phyloP scores from a whole-genome alignment of 306 rosid species.

The Arachis hypogaea region DNA sequence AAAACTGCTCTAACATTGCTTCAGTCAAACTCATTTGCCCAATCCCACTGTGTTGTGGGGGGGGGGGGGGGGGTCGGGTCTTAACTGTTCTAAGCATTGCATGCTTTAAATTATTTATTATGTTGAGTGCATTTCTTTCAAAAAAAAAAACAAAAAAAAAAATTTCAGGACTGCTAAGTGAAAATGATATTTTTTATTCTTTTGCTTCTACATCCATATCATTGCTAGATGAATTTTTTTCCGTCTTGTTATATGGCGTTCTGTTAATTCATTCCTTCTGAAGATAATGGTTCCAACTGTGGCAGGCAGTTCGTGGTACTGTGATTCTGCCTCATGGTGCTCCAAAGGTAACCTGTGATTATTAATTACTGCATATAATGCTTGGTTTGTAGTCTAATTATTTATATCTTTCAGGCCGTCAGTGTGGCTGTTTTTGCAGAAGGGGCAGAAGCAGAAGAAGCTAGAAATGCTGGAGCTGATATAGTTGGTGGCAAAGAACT shows the following conservation, averaged over 20 bases:
- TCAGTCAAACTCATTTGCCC: no score
- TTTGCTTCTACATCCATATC: constrained; percentile 16
- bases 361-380: constrained; percentile 34
- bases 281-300: constrained; percentile 46
- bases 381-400: constrained; percentile 46
- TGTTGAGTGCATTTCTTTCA: neutral
- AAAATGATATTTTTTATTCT: neutral
- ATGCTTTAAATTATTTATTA: constrained; percentile 11
- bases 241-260: neutral
- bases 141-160: no score
- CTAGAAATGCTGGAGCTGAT: constrained; percentile 97
- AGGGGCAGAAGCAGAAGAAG: constrained; percentile 97
- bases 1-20: no score
- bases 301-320: constrained; percentile 97
- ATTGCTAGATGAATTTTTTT: neutral
- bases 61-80: no score
- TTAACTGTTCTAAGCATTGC: neutral
- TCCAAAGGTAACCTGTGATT: constrained; percentile 69
- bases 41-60: no score
- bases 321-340: constrained; percentile 90
- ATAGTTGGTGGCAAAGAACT: constrained; percentile 98
- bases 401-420: constrained; percentile 67
- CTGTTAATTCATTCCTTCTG: constrained; percentile 20
- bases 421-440: constrained; percentile 98
- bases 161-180: neutral